Evolutionary conservation across 2,329 filamentous ascomycete genomes (phyloP).

Genomic region (Colletotrichum shisoi): DNA sequence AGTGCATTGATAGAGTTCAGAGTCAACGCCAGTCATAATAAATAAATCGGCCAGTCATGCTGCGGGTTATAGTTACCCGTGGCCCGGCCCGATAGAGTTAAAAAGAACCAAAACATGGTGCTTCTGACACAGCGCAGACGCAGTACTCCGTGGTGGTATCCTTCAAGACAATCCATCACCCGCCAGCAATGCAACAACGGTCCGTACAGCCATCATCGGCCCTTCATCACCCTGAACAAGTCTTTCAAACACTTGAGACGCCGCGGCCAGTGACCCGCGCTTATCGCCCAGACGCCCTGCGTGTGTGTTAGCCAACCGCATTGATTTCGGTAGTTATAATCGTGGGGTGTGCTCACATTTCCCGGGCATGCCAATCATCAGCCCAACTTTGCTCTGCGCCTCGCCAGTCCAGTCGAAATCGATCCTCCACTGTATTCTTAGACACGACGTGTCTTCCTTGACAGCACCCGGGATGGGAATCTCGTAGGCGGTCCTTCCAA

Average conservation of each 20-base stretch:
- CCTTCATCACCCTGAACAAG: conserved; percentile 64
- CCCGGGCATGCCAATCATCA: conserved; percentile 64
- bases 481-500: conserved; percentile 62
- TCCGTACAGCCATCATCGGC: conserved; percentile 64
- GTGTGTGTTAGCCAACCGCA: conserved; percentile 32
- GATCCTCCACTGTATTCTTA: conserved; percentile 70
- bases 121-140: conserved; percentile 1
- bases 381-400: conserved; percentile 65
- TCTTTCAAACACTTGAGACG: conserved; percentile 68
- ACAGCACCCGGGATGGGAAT: conserved; percentile 51
- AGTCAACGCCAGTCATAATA: background rate
- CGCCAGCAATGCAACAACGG: conserved; percentile 66
- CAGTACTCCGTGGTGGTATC: conserved; percentile 11
- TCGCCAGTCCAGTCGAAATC: conserved; percentile 78
- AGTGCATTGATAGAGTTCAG: background rate
- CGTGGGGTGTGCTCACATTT: conserved; percentile 63
- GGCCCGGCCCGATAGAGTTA: background rate
- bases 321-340: background rate
- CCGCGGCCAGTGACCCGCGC: conserved; percentile 62
- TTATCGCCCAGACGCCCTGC: conserved; percentile 69
- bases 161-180: conserved; percentile 48
- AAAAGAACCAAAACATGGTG: background rate
- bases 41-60: too few species aligned
- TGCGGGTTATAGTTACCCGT: too few species aligned
- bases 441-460: conserved; percentile 50